phyloP scores from a whole-genome alignment of 371 early-diverging fungal species.

The Fennellomyces sp. region DNA sequence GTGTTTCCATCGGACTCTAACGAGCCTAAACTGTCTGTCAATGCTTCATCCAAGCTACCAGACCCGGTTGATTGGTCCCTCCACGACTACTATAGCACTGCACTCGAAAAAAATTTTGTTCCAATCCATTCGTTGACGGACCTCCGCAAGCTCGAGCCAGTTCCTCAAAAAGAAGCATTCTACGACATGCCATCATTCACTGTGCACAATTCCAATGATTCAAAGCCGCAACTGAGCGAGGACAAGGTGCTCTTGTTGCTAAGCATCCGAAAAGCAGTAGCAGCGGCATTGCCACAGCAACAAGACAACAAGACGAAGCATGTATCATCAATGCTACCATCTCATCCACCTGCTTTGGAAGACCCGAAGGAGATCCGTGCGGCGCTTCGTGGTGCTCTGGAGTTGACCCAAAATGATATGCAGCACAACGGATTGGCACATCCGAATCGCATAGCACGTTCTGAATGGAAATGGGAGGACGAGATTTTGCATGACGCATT shows the following conservation, averaged over 20 bases:
- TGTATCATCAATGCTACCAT: not conserved
- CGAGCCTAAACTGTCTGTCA: slow-evolving; percentile 38
- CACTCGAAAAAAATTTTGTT: slow-evolving; percentile 28
- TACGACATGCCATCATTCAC: not conserved
- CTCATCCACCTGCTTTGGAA: slow-evolving; percentile 2
- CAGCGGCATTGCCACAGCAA: not conserved
- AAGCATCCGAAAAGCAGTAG: slow-evolving; percentile 2
- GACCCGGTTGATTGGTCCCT: slow-evolving; percentile 43
- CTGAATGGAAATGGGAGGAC: slow-evolving; percentile 21
- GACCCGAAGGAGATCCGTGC: slow-evolving; percentile 24
- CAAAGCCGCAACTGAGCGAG: not conserved
- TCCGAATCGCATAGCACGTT: not conserved
- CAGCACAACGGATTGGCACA: slow-evolving; percentile 14
- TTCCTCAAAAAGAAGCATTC: not conserved
- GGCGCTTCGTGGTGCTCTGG: slow-evolving; percentile 28
- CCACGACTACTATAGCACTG: slow-evolving; percentile 38
- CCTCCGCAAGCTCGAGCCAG: slow-evolving; percentile 12
- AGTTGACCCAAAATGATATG: slow-evolving; percentile 30
- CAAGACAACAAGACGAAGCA: not conserved
- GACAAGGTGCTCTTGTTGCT: slow-evolving; percentile 1
- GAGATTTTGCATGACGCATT: slow-evolving; percentile 13
- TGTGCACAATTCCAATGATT: not conserved
- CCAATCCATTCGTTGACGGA: slow-evolving; percentile 23
- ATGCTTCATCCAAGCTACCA: slow-evolving; percentile 33
- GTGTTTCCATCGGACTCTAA: slow-evolving; percentile 44